Evolutionary conservation across 148 eudicot species (phyloP), one percentile per base, ranked within the genome.

Genomic region (Pharnaceum exiguum): DNA sequence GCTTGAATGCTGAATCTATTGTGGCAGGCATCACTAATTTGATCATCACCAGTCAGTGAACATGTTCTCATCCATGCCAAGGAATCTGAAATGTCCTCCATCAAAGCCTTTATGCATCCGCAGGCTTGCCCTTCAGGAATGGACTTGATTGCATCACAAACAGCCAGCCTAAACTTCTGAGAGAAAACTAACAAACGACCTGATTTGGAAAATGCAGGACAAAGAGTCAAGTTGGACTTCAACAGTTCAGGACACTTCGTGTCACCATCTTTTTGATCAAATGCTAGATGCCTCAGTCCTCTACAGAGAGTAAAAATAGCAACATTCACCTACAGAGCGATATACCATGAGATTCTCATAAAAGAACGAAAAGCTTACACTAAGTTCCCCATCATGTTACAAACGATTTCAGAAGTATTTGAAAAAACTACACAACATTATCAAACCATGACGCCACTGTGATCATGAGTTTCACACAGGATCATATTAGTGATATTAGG

Each of bases 51-150:
- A 13, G 59, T 30, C 9, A 45, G 44, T 53, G 79, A 75, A 60
- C 24, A 52, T 31, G 62, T 59, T 62, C 78, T 81, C 55, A 77
- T 40, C 99, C 99, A 93, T 36, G 79, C 82, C 61, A 93, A 66
- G 32, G 95, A 79, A 65, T 86, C 84, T 42, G 68, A 79, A 44
- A 93, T 51, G 74, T 93, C 99, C 55, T 66, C 54, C 22, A 69
- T 67, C 62, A 93, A 77, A 59, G 65, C 68, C 51, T 72, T 82
- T 78, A 93, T 53, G 54, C 78, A 79, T 46, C 72, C 82, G 66
- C 78, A 71, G 30, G 75, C 96, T 74, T 93, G 99, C 48, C 99
- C 99, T 75, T 88, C 99, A 44, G 99, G 99, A 40, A 93, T 82
- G 61, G 77, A 60, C 51, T 67, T 79, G 51, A 86, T 60, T 32